Evolutionary conservation across 495 filamentous ascomycete species (phyloP), one percentile per base, ranked within the genome.

Genomic region (Trichoderma gamsii): DNA sequence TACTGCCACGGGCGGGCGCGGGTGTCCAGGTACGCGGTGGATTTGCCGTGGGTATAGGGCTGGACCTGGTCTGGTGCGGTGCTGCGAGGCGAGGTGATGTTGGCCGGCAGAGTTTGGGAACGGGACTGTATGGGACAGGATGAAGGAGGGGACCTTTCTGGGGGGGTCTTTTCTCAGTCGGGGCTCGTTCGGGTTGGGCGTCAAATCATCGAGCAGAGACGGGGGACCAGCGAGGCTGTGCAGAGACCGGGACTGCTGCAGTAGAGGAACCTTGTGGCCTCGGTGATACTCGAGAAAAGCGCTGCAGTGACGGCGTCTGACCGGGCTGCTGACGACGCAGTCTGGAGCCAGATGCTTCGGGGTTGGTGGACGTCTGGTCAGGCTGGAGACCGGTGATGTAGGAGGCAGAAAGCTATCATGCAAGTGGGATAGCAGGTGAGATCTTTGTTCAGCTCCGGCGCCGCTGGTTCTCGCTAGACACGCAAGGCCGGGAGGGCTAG

Each of bases 151-250:
- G 52, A 23, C 6, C 4, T 18, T 27, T 27, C 25, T 12, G 12
- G 25, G 13, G 13, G 52, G 21, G 21, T 27, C 52, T 23, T 61
- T 61, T 61, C 52, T 61, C 18, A 27, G 52, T 61, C 52, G 52
- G 52, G 52, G 52, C 27, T 61, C 52, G 52, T 61, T 61, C 52
- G 52, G 52, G 52, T 61, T 61, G 52, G 52, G 52, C 52, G 52
- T 23, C 52, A 61, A 61, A 61, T 61, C 52, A 61, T 61, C 52
- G 52, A 61, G 8, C 46, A 51, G 25, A 27, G 52, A 61, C 52
- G 52, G 21, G 52, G 52, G 29, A 61, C 25, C 52, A 21, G 52
- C 52, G 52, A 61, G 52, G 52, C 52, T 61, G 52, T 61, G 52
- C 52, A 56, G 15, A 61, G 27, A 61, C 25, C 27, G 52, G 52